A percentile compares a stretch with the other conserved stretches of the same genome.
These are phyloP conservation scores for Clitocybe nebularis DNA, from an alignment of 1,284 basidiomycete species.

Conservation along the genomic window DNA sequence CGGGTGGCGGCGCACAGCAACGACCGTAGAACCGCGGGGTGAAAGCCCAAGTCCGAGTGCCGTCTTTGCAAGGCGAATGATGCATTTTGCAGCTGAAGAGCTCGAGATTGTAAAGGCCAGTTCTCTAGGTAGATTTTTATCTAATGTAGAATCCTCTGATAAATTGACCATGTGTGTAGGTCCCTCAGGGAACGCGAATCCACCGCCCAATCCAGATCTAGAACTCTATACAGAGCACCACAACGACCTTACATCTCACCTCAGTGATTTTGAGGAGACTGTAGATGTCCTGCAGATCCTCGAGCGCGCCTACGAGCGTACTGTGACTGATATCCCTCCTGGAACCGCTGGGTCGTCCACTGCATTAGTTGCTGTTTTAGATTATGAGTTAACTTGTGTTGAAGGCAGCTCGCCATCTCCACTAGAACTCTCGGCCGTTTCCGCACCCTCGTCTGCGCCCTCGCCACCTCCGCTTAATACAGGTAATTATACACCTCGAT, in stretches of 20 bases:
- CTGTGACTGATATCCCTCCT: conserved; percentile 38
- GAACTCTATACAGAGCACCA: no score
- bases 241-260: conserved; percentile 46
- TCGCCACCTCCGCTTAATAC: no score
- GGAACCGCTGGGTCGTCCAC: conserved; percentile 64
- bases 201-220: conserved; percentile 23
- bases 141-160: not conserved
- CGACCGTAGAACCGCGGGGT: conserved; percentile 5
- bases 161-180: conserved; percentile 15
- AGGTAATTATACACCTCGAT: no score
- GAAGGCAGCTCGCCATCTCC: not conserved
- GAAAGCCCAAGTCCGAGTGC: conserved; percentile 54
- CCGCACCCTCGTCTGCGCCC: not conserved
- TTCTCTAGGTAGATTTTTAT: conserved; percentile 12
- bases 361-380: conserved; percentile 62
- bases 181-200: no score
- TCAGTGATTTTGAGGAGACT: conserved; percentile 63
- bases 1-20: conserved; percentile 59
- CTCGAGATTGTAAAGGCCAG: conserved; percentile 23
- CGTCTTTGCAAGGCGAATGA: conserved; percentile 79
- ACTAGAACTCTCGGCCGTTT: not conserved
- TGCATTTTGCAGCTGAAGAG: conserved; percentile 75
- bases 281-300: conserved; percentile 63
- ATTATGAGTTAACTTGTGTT: conserved; percentile 42
- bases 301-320: conserved; percentile 62